A percentile compares a stretch with the other conserved stretches of the same genome.
Conservation (phyloP, 106 monocot species). For the Amphibolis antarctica region DNA sequence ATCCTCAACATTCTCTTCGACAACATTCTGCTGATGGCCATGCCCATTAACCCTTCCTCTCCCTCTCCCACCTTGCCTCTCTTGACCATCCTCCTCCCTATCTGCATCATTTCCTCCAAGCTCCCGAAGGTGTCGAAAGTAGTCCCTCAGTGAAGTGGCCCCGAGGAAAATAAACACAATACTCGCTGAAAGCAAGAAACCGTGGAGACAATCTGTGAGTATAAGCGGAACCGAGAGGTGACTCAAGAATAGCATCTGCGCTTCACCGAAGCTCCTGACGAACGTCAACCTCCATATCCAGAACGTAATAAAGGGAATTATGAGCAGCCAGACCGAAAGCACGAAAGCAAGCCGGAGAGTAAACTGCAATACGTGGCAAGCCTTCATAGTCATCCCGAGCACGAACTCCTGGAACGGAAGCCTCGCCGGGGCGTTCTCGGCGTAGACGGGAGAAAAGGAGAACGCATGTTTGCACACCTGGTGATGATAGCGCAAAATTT, state of each 20-base stretch:
- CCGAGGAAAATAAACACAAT: constrained; percentile 99
- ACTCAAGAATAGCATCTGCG: constrained; percentile 83
- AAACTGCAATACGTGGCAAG: constrained; percentile 83
- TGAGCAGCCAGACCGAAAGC: constrained; percentile 96
- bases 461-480: constrained; percentile 99
- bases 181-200: constrained; percentile 89
- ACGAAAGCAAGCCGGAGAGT: constrained; percentile 89
- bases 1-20: constrained; percentile 72
- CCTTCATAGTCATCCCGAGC: constrained; percentile 85
- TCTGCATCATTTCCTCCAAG: constrained; percentile 79
- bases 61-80: constrained; percentile 80
- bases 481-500: neutral
- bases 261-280: constrained; percentile 87
- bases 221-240: constrained; percentile 70
- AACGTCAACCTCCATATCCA: constrained; percentile 98
- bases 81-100: constrained; percentile 79
- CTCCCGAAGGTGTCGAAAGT: constrained; percentile 82
- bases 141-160: constrained; percentile 94
- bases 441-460: constrained; percentile 94
- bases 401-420: constrained; percentile 93
- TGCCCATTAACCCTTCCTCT: constrained; percentile 51
- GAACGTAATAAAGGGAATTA: constrained; percentile 98
- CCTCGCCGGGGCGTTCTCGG: constrained; percentile 82
- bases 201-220: constrained; percentile 91
- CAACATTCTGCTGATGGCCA: constrained; percentile 46